Evolutionary conservation across 441 rosid genomes (phyloP), one percentile per base, ranked within the genome.

Genomic region (Flueggea neowawraea): DNA sequence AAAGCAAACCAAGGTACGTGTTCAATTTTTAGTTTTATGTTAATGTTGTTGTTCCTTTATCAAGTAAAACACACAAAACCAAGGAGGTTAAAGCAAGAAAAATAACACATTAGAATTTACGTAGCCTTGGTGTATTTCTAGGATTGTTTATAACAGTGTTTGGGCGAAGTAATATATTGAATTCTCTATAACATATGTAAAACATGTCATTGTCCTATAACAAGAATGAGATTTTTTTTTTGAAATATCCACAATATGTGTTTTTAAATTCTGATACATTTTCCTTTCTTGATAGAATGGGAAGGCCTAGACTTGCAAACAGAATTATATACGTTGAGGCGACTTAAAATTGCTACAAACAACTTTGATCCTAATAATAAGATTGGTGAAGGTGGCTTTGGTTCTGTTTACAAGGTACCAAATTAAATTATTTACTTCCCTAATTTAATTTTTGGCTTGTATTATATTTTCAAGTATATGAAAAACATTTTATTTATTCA

Each of bases 301-400:
- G 58, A 15, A 55, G 73, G 72, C 47, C 31, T 73, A 50, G 82
- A 73, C 57, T 16, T 75, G 32, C 75, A 75, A 52, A 73, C 71
- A 31, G 72, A 77, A 50, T 58, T 71, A 9, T 82, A 77, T 39
- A 68, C 77, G 6, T 36, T 76, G 52, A 59, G 66, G 52, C 82
- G 77, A 69, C 74, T 82, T 41, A 79, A 73, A 66, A 77, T 69
- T 54, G 87, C 84, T 10, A 79, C 82, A 45, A 67, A 73, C 55
- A 71, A 79, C 64, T 79, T 82, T 52, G 71, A 65, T 52, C 54
- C 28, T 31, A 67, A 57, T 16, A 67, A 75, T 60, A 82, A 79
- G 63, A 79, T 82, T 48, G 84, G 87, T 36, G 87, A 79, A 71
- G 87, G 87, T 14, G 86, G 86, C 16, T 82, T 82, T 64, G 86